Evolutionary conservation across 106 monocot species (phyloP).

Genomic region (Acanthochlamys bracteata): DNA sequence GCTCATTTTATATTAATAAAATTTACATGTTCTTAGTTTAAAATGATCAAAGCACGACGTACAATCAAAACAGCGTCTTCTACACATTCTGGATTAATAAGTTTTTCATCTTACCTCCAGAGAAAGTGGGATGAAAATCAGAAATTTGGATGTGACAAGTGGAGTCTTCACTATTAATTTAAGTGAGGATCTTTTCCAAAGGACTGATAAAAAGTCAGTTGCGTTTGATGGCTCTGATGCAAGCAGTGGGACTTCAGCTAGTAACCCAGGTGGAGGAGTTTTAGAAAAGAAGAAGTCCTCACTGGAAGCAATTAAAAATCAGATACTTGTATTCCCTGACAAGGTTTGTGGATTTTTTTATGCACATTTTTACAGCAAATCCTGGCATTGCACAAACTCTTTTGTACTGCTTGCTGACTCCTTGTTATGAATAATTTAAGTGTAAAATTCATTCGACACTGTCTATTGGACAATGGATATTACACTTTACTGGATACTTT

Average conservation of each 20-base stretch:
- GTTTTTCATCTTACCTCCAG: conserved; percentile 21
- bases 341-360: conserved; percentile 46
- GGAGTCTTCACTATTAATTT: conserved; percentile 54
- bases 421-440: too few relatives aligned
- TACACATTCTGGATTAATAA: too few relatives aligned
- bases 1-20: too few relatives aligned
- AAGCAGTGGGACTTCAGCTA: conserved; percentile 12
- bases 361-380: not conserved
- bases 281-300: conserved; percentile 36
- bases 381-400: too few relatives aligned
- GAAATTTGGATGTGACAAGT: conserved; percentile 58
- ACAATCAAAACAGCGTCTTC: too few relatives aligned
- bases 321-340: conserved; percentile 55
- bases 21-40: too few relatives aligned
- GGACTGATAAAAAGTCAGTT: conserved; percentile 27
- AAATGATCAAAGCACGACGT: too few relatives aligned
- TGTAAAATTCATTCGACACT: too few relatives aligned
- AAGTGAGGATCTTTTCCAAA: conserved; percentile 49
- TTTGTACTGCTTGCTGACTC: too few relatives aligned
- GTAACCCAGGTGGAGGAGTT: conserved; percentile 18
- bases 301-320: conserved; percentile 35
- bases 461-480: too few relatives aligned
- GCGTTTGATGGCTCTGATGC: conserved; percentile 14
- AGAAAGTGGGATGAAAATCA: conserved; percentile 60
- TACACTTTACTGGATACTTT: too few relatives aligned